A percentile compares a stretch with the other conserved stretches of the same genome.
Conservation (phyloP, 306 rosid species). For the Morella rubra region DNA sequence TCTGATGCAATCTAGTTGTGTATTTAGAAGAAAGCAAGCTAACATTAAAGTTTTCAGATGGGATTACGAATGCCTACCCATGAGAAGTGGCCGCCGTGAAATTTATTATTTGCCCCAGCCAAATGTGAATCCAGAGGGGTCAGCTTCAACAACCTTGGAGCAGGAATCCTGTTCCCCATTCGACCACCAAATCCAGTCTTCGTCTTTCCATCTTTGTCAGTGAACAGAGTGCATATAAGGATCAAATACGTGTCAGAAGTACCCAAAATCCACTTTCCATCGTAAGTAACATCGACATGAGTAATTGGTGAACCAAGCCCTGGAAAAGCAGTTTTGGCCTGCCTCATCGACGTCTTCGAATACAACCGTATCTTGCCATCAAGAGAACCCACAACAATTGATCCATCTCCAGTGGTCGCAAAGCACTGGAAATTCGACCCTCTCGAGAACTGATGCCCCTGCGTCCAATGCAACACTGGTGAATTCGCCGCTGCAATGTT, state of each 20-base stretch:
- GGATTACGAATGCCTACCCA: conserved; percentile 58
- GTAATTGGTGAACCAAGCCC: conserved; percentile 86
- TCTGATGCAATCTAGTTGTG: no score
- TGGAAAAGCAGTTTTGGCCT: conserved; percentile 89
- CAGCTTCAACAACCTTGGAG: conserved; percentile 87
- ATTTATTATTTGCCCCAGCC: conserved; percentile 73
- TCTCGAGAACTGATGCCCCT: conserved; percentile 88
- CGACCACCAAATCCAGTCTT: conserved; percentile 86
- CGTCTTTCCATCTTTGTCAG: conserved; percentile 87
- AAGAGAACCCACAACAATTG: conserved; percentile 82
- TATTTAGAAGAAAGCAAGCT: no score
- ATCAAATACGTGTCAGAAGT: conserved; percentile 80
- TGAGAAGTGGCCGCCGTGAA: conserved; percentile 92
- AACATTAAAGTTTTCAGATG: neutral
- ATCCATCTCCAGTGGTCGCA: conserved; percentile 84
- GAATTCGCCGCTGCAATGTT: conserved; percentile 48
- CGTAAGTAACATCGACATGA: conserved; percentile 82
- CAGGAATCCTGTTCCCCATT: conserved; percentile 80
- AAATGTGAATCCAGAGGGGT: conserved; percentile 89
- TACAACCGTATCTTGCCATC: conserved; percentile 91
- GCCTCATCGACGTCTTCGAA: conserved; percentile 83
- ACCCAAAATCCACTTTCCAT: conserved; percentile 90
- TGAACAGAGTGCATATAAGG: conserved; percentile 75
- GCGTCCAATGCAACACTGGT: conserved; percentile 74
- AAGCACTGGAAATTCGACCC: conserved; percentile 90